Percentiles rank a stretch among this genome's conserved stretches.
phyloP scores from a whole-genome alignment of 2,329 filamentous ascomycete genomes.

The Fusarium heterosporum region DNA sequence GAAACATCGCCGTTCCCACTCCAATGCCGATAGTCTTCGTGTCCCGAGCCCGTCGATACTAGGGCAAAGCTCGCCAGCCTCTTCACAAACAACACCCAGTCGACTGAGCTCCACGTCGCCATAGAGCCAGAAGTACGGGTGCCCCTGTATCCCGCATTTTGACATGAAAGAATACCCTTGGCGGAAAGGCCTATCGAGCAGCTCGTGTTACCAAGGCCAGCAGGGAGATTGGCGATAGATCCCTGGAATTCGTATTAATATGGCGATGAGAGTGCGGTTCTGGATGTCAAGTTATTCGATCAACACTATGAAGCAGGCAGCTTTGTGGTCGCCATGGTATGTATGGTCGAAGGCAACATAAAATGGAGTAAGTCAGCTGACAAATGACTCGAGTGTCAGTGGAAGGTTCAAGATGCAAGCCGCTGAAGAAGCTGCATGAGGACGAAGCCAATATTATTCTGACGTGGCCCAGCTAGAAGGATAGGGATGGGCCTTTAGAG shows the following conservation, averaged over 20 bases:
- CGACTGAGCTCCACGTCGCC: slow-evolving; percentile 43
- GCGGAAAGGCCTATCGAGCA: slow-evolving; percentile 20
- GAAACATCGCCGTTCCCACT: slow-evolving; percentile 39
- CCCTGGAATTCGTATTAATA: neutral
- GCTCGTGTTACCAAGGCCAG: neutral
- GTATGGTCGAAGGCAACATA: neutral
- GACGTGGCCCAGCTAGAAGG: neutral
- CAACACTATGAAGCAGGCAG: slow-evolving; percentile 1
- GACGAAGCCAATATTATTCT: neutral
- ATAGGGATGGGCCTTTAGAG: neutral
- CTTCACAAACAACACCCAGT: slow-evolving; percentile 39
- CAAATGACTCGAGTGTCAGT: neutral
- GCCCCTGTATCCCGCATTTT: slow-evolving; percentile 33
- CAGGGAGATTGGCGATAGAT: neutral
- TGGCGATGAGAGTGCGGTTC: slow-evolving; percentile 5
- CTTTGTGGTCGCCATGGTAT: slow-evolving; percentile 1
- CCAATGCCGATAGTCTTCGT: slow-evolving; percentile 40
- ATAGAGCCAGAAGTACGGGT: slow-evolving; percentile 40
- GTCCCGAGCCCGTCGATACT: slow-evolving; percentile 40
- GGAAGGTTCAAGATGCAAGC: neutral
- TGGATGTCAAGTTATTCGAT: neutral
- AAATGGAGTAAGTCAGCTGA: neutral
- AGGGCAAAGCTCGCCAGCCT: slow-evolving; percentile 40
- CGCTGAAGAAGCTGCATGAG: neutral
- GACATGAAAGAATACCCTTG: slow-evolving; percentile 3